These are phyloP conservation scores for Debaryomyces psychrophilus DNA, from an alignment of 1,139 yeast genomes.

Conservation along the genomic window DNA sequence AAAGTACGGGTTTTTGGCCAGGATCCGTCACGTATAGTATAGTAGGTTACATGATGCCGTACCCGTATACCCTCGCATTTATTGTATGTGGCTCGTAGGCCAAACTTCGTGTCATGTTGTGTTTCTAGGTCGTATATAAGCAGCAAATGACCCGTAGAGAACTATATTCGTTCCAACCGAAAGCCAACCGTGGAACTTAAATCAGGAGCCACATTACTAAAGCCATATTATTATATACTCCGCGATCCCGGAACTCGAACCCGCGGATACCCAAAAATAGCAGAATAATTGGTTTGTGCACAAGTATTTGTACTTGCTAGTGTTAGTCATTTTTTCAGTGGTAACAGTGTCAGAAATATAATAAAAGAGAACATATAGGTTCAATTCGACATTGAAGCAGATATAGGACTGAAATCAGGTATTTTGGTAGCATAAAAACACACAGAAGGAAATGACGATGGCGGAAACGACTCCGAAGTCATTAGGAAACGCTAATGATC, in stretches of 20 bases:
- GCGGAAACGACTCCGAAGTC: slow-evolving; percentile 7
- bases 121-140: not conserved
- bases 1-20: not conserved
- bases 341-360: not conserved
- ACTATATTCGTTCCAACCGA: not conserved
- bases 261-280: slow-evolving; percentile 2
- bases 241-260: not conserved
- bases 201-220: not conserved
- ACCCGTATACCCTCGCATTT: not conserved
- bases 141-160: not conserved
- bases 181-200: not conserved
- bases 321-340: slow-evolving; percentile 4
- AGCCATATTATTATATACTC: not conserved
- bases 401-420: not conserved
- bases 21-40: not conserved
- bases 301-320: not conserved
- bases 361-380: not conserved
- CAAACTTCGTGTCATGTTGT: not conserved
- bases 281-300: not conserved
- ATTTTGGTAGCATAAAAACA: not conserved
- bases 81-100: not conserved
- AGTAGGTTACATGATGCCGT: not conserved
- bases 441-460: slow-evolving; percentile 2
- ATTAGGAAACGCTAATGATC: not conserved
- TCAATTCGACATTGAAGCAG: not conserved